phyloP scores from a whole-genome alignment of 139 green algal genomes.

The Spirogloea muscicola region DNA sequence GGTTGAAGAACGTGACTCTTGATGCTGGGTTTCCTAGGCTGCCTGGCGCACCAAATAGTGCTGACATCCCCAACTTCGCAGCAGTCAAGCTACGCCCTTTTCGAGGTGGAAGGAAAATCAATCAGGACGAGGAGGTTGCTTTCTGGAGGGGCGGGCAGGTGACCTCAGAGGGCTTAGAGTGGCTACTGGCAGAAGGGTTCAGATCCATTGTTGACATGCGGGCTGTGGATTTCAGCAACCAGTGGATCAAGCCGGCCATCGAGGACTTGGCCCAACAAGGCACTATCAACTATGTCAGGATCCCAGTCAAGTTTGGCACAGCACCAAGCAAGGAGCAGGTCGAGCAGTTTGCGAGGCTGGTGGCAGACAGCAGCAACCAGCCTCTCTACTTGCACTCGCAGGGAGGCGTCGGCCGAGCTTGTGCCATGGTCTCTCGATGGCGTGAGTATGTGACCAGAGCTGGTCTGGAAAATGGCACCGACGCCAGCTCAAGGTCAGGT shows the following conservation, averaged over 20 bases:
- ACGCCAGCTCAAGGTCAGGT: neutral
- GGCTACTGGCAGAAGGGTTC: slow-evolving; percentile 35
- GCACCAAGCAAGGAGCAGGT: slow-evolving; percentile 19
- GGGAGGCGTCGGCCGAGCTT: slow-evolving; percentile 22
- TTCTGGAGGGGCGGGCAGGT: slow-evolving; percentile 41
- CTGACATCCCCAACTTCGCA: slow-evolving; percentile 45
- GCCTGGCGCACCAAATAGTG: slow-evolving; percentile 8
- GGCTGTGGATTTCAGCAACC: neutral
- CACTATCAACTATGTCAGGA: neutral
- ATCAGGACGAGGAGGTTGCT: neutral
- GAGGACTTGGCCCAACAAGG: too few species aligned
- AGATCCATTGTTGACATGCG: slow-evolving; percentile 32
- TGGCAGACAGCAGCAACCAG: slow-evolving; percentile 6
- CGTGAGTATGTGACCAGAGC: slow-evolving; percentile 13
- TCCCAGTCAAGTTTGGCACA: neutral
- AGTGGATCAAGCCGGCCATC: slow-evolving; percentile 18
- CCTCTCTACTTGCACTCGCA: slow-evolving; percentile 25
- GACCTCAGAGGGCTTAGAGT: slow-evolving; percentile 31
- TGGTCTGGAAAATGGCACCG: neutral
- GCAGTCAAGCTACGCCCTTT: slow-evolving; percentile 16
- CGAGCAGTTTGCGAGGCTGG: slow-evolving; percentile 25
- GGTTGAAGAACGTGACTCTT: slow-evolving; percentile 30
- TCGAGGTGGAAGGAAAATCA: neutral
- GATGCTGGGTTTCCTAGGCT: slow-evolving; percentile 26
- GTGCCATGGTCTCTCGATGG: slow-evolving; percentile 21